These are phyloP conservation scores for Ramaria sp. DNA, from an alignment of 768 basidiomycete species.

Conservation along the genomic window DNA sequence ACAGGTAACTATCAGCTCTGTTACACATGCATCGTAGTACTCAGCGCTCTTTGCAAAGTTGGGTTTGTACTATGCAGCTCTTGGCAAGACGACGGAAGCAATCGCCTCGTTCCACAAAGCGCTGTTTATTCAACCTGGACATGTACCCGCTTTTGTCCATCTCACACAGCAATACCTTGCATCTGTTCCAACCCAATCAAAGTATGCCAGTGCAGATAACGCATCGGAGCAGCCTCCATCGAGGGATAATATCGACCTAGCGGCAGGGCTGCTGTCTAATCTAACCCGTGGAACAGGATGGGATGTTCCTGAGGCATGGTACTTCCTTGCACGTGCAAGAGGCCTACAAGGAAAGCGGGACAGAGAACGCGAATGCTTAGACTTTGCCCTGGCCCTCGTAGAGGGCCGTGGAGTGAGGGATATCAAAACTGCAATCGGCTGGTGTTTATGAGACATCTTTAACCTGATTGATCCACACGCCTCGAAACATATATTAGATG, in stretches of 20 bases:
- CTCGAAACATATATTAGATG: neutral
- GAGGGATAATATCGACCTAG: conserved; percentile 59
- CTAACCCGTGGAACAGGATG: conserved; percentile 74
- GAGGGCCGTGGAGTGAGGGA: conserved; percentile 58
- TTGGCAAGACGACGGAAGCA: conserved; percentile 46
- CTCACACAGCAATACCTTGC: conserved; percentile 66
- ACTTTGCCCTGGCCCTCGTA: conserved; percentile 52
- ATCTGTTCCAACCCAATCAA: conserved; percentile 19
- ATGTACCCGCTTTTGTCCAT: conserved; percentile 69
- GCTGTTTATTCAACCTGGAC: conserved; percentile 73
- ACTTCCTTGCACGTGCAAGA: conserved; percentile 75
- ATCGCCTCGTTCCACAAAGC: conserved; percentile 78
- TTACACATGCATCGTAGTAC: neutral
- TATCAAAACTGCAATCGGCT: conserved; percentile 51
- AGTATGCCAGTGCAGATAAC: conserved; percentile 10
- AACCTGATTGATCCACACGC: neutral
- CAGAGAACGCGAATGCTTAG: conserved; percentile 64
- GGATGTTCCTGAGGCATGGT: conserved; percentile 95
- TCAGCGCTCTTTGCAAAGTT: conserved; percentile 34
- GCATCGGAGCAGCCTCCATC: conserved; percentile 6
- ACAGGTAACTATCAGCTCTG: conserved; percentile 46
- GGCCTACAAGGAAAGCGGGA: conserved; percentile 63
- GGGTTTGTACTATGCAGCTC: conserved; percentile 59
- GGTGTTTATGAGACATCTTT: conserved; percentile 35
- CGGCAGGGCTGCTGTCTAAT: conserved; percentile 69